Conservation (phyloP, 1,284 basidiomycete genomes). For the Papiliotrema fonsecae region DNA sequence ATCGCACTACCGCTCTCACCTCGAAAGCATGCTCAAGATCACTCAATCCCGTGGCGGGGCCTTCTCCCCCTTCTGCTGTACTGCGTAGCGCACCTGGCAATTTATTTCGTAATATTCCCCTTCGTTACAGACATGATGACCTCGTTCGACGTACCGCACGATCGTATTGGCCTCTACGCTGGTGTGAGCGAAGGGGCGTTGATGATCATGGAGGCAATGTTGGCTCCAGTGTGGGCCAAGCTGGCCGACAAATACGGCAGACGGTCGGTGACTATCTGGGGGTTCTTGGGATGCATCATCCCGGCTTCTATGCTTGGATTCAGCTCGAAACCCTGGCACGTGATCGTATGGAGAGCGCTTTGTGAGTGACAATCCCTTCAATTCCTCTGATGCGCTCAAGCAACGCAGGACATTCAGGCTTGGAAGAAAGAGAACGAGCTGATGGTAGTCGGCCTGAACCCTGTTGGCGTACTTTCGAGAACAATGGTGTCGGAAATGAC, state of each 20-base stretch:
- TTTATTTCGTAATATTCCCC: constrained; percentile 23
- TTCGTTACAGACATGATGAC: constrained; percentile 27
- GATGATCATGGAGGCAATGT: constrained; percentile 23
- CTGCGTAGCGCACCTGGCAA: constrained; percentile 16
- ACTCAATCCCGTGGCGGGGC: constrained; percentile 14
- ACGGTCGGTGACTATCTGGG: constrained; percentile 13
- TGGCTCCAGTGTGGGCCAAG: constrained; percentile 20
- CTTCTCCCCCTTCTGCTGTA: constrained; percentile 20
- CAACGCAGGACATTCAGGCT: too few relatives aligned
- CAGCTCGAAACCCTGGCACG: constrained; percentile 15
- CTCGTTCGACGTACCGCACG: constrained; percentile 14
- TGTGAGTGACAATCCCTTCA: constrained; percentile 14
- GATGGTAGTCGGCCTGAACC: constrained; percentile 21
- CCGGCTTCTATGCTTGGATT: constrained; percentile 17
- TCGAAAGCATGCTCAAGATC: not conserved
- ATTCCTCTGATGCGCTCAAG: not conserved
- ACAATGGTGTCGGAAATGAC: constrained; percentile 18
- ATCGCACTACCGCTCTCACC: not conserved
- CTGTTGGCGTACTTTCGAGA: constrained; percentile 13
- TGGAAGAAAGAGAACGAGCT: not conserved
- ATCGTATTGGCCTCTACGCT: constrained; percentile 25
- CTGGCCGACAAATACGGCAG: constrained; percentile 21
- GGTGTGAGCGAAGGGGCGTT: constrained; percentile 23
- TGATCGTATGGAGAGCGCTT: constrained; percentile 20
- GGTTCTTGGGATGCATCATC: constrained; percentile 8